These are phyloP conservation scores for Rickenella mellea DNA, from an alignment of 768 basidiomycete species.

Conservation along the genomic window DNA sequence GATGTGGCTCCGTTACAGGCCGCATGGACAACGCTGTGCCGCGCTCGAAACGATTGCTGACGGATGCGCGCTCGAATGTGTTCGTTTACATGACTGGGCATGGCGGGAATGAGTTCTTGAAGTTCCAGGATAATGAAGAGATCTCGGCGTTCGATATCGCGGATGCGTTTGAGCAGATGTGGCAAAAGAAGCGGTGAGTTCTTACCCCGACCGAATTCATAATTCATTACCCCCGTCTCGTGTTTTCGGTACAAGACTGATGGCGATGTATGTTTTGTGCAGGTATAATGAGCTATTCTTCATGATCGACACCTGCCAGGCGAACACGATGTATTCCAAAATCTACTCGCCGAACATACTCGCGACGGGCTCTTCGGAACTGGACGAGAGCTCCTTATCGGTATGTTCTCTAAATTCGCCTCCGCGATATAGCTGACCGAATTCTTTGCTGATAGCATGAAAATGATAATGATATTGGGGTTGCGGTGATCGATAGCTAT, in stretches of 20 bases:
- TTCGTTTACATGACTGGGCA: slow-evolving; percentile 99
- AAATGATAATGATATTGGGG: slow-evolving; percentile 89
- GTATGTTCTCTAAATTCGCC: slow-evolving; percentile 32
- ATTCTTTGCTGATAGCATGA: slow-evolving; percentile 54
- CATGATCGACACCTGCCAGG: slow-evolving; percentile 98
- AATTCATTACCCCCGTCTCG: neutral
- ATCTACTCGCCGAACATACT: slow-evolving; percentile 91
- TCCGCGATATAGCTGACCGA: neutral
- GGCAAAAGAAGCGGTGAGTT: slow-evolving; percentile 81
- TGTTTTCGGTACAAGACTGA: neutral
- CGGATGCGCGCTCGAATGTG: slow-evolving; percentile 85
- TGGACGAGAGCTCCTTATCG: slow-evolving; percentile 90
- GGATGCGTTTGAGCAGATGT: slow-evolving; percentile 98
- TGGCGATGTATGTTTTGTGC: too few relatives aligned
- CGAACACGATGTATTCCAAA: slow-evolving; percentile 89
- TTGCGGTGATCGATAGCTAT: slow-evolving; percentile 90
- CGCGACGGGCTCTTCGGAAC: slow-evolving; percentile 76
- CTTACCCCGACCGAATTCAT: neutral
- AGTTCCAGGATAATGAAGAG: slow-evolving; percentile 98
- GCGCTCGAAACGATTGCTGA: slow-evolving; percentile 83
- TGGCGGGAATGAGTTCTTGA: slow-evolving; percentile 96
- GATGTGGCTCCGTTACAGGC: slow-evolving; percentile 40
- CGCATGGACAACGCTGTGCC: slow-evolving; percentile 79
- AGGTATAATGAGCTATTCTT: slow-evolving; percentile 95
- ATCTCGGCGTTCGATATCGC: slow-evolving; percentile 96